phyloP scores from a whole-genome alignment of 2,329 filamentous ascomycete species.

The Rhexocercosporidium sp. region DNA sequence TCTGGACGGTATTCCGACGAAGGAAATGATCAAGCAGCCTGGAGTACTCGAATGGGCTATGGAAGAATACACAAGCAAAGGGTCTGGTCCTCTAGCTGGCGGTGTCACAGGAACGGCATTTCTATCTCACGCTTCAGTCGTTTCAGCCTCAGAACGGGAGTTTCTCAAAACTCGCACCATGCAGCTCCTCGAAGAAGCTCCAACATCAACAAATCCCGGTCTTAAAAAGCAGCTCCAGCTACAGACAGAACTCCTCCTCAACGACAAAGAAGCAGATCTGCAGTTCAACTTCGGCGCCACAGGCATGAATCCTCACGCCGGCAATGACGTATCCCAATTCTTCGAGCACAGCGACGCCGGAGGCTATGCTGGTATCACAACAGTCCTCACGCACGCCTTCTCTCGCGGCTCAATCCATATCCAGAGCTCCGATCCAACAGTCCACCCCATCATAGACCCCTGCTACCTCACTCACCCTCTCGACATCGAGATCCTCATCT shows the following conservation, averaged over 20 bases:
- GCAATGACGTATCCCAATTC: background rate
- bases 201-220: background rate
- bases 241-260: constrained; percentile 13
- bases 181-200: background rate
- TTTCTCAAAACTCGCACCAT: background rate
- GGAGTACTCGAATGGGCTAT: constrained; percentile 22
- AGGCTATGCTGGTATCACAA: constrained; percentile 59
- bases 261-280: constrained; percentile 19
- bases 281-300: constrained; percentile 20
- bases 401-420: constrained; percentile 51
- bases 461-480: constrained; percentile 49
- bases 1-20: constrained; percentile 18
- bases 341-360: constrained; percentile 41
- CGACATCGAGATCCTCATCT: constrained; percentile 48
- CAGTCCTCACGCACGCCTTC: constrained; percentile 45
- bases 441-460: constrained; percentile 26
- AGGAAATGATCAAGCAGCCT: constrained; percentile 20
- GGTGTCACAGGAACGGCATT: background rate
- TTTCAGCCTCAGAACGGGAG: background rate
- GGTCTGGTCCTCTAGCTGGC: background rate
- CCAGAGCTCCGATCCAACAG: constrained; percentile 42
- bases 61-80: constrained; percentile 13
- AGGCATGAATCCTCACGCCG: background rate
- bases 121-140: background rate
- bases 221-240: constrained; percentile 22